Percentiles rank a stretch among this genome's conserved stretches.
phyloP scores from a whole-genome alignment of 306 rosid genomes.

The Ormosia emarginata region DNA sequence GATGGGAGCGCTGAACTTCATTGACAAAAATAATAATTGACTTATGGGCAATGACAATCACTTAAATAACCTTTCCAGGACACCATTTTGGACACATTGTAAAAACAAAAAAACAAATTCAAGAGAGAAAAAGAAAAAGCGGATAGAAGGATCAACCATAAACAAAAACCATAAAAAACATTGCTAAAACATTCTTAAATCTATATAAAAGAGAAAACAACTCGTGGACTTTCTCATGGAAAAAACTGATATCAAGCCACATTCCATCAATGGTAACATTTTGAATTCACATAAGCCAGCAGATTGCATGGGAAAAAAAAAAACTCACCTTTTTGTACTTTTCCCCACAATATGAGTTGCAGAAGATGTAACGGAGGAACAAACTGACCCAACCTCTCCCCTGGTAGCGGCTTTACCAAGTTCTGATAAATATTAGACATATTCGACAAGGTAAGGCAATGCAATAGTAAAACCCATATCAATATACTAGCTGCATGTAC shows the following conservation, averaged over 20 bases:
- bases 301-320: conserved; percentile 20
- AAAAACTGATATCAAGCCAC: not conserved
- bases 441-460: conserved; percentile 34
- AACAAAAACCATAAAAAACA: not conserved
- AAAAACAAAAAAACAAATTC: not conserved
- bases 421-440: conserved; percentile 52
- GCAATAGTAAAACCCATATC: conserved; percentile 17
- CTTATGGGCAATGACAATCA: not conserved
- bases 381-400: conserved; percentile 40
- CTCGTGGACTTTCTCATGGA: not conserved
- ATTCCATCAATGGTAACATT: not conserved
- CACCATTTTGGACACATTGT: not conserved
- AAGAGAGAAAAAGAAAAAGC: not conserved
- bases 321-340: conserved; percentile 37
- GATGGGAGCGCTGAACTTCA: not conserved
- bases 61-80: not conserved
- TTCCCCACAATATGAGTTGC: conserved; percentile 23
- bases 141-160: not conserved
- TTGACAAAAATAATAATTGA: not conserved
- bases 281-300: conserved; percentile 2
- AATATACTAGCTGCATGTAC: conserved; percentile 20
- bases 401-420: conserved; percentile 33
- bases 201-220: not conserved
- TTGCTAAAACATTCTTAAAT: not conserved
- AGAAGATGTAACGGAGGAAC: conserved; percentile 31